phyloP scores from a whole-genome alignment of 345 rosid genomes.

The Sonneratia caseolaris region DNA sequence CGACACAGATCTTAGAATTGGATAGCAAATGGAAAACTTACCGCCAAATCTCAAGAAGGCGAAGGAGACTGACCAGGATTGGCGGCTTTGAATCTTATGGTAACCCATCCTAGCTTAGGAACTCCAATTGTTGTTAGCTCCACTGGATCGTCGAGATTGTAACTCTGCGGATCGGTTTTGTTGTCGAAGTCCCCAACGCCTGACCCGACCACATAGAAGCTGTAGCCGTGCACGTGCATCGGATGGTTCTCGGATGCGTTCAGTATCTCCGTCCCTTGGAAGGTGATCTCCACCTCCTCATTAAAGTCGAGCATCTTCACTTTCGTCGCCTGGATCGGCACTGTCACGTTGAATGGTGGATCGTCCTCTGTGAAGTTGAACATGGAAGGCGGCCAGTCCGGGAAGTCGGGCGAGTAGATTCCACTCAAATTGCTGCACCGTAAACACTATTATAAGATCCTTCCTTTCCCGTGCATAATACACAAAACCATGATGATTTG shows the following conservation, averaged over 20 bases:
- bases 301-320: constrained; percentile 20
- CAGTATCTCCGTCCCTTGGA: constrained; percentile 33
- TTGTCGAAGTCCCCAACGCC: constrained; percentile 37
- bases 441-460: background rate
- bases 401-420: constrained; percentile 26
- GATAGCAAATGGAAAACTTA: background rate
- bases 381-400: constrained; percentile 22
- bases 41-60: no score
- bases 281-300: constrained; percentile 22
- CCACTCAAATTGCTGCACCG: constrained; percentile 18
- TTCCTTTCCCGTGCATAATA: no score
- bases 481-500: background rate
- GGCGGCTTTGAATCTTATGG: constrained; percentile 30
- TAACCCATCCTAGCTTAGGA: constrained; percentile 36
- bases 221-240: constrained; percentile 39
- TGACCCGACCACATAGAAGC: constrained; percentile 32
- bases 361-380: constrained; percentile 27
- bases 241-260: constrained; percentile 31
- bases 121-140: constrained; percentile 24
- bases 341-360: constrained; percentile 5
- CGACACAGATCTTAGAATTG: background rate
- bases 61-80: constrained; percentile 26
- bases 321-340: constrained; percentile 16
- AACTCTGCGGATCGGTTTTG: constrained; percentile 19
- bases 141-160: constrained; percentile 33